These are phyloP conservation scores for Fusarium sp. DNA, from an alignment of 2,329 filamentous ascomycete species.

Conservation along the genomic window DNA sequence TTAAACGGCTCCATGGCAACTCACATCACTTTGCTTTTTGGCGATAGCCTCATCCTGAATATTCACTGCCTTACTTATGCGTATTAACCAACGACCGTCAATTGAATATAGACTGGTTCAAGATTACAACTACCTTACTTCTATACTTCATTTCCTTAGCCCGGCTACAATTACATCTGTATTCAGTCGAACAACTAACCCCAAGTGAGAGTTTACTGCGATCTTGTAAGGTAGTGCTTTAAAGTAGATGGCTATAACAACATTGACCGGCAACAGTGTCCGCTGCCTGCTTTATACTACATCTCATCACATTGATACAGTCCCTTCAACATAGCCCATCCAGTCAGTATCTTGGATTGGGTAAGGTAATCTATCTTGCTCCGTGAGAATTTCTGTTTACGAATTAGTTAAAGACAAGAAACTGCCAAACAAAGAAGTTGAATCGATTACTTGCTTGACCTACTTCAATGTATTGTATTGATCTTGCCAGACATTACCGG, in stretches of 20 bases:
- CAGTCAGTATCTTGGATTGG: neutral
- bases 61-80: neutral
- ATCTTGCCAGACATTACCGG: constrained; percentile 2
- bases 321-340: neutral
- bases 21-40: neutral
- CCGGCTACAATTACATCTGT: neutral
- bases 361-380: neutral
- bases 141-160: neutral
- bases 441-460: neutral
- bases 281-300: neutral
- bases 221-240: neutral
- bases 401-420: neutral
- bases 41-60: neutral
- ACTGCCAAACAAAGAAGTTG: neutral
- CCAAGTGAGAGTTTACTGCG: neutral
- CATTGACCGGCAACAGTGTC: neutral
- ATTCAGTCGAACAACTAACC: neutral
- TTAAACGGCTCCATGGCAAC: neutral
- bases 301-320: neutral
- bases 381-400: neutral
- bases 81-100: neutral
- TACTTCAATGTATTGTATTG: neutral
- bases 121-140: neutral
- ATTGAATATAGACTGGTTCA: neutral
- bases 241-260: neutral